Evolutionary conservation across 1,284 basidiomycete species (phyloP), one percentile per base, ranked within the genome.

Genomic region (Puccinia hordei): DNA sequence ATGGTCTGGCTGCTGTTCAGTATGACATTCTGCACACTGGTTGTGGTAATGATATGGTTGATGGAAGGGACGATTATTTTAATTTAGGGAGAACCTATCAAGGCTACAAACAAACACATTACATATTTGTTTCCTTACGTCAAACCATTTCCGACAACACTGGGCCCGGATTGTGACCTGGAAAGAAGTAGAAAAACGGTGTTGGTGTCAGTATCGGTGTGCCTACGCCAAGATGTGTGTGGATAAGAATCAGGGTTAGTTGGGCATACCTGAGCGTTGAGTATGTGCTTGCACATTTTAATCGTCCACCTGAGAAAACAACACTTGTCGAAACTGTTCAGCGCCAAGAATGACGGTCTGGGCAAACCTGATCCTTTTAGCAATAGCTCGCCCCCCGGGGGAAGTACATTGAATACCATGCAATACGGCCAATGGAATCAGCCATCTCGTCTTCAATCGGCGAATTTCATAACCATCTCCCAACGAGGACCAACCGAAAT

Each of bases 121-220:
- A 49, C 15, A 6, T 22, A 24, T n/a, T 30, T 38, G 17, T 24
- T 19, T 6, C 84, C 87, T 84, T 81, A 87, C 88, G 86, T 97
- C 95, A 85, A 90, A 97, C 94, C 94, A 97, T 84, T 91, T 91
- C 85, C 92, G 92, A 89, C 95, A 97, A 87, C 95, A 97, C 3
- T 94, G 93, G 5, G 95, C 93, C 59, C 95, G 92, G 83, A 98
- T 93, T 35, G 94, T 89, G 30, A 95, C 95, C 76, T 79, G 27
- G 4, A 41, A 44, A n/a, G 8, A 10, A 35, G 22, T 4, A 46
- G 38, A 72, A 51, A 5, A 4, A n/a, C n/a, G n/a, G n/a, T 30
- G 15, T 73, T 12, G 35, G 33, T 38, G 17, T 33, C 2, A 30
- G 53, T 22, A 12, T 27, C 27, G 33, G n/a, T 59, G 33, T 12